These are phyloP conservation scores for Elsinoe australis DNA, from an alignment of 2,329 filamentous ascomycete species.

Conservation along the genomic window DNA sequence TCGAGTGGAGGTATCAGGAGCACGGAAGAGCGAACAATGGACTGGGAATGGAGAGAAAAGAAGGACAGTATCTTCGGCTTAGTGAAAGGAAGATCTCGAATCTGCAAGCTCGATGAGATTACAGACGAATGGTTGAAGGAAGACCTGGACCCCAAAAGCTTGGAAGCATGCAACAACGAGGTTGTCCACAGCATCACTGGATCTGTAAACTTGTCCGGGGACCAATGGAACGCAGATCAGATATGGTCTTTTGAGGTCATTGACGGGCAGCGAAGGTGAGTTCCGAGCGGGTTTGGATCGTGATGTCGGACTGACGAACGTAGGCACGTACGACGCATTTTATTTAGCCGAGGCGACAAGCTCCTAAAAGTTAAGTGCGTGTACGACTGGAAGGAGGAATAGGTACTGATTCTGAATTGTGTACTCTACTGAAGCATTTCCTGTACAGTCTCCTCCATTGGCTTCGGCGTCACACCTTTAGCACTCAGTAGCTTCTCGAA, in stretches of 20 bases:
- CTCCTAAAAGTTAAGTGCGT: conserved; percentile 36
- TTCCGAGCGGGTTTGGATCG: too few species aligned
- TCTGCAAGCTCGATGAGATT: conserved; percentile 34
- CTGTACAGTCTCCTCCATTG: conserved; percentile 34
- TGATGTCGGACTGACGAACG: too few species aligned
- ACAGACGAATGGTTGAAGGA: conserved; percentile 46
- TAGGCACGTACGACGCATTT: conserved; percentile 32
- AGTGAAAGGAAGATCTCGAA: conserved; percentile 50
- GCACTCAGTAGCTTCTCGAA: conserved; percentile 34
- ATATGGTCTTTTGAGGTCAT: conserved; percentile 42
- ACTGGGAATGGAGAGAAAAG: conserved; percentile 57
- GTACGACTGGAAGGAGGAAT: conserved; percentile 34
- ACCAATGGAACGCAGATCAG: conserved; percentile 50
- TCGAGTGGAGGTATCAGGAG: conserved; percentile 65
- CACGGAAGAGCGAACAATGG: conserved; percentile 49
- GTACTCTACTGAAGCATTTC: conserved; percentile 32
- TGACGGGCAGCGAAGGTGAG: too few species aligned
- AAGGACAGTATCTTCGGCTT: conserved; percentile 72
- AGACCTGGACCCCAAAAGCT: conserved; percentile 52
- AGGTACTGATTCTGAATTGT: background rate
- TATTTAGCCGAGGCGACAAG: conserved; percentile 35
- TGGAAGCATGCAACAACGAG: conserved; percentile 35
- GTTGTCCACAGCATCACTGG: conserved; percentile 45
- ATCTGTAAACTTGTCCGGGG: conserved; percentile 33
- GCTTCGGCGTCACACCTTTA: conserved; percentile 31